Evolutionary conservation across 1,284 basidiomycete genomes (phyloP), one percentile per base, ranked within the genome.

Genomic region (Rhodofomes roseus): DNA sequence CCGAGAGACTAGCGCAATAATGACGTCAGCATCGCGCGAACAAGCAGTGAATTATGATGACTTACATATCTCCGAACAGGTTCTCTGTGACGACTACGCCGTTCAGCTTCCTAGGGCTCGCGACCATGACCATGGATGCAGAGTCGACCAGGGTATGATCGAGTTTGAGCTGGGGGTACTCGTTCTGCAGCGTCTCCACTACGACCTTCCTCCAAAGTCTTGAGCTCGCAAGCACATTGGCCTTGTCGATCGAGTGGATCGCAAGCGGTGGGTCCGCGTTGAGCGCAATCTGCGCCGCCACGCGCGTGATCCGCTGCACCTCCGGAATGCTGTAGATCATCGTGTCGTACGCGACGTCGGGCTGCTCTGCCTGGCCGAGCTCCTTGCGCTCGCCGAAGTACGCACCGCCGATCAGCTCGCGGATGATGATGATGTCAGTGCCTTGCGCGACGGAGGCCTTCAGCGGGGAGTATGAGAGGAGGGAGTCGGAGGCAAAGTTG

Each of bases 321-420:
- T 99, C 97, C 18, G 83, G 73, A 43, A 94, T 88, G 65, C 92
- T 93, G 82, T 99, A 99, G 59, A 91, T 85, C 88, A 94, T 96
- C 50, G 87, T 92, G 73, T 96, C 94, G 85, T 88, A 95, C 16
- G 95, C 94, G 36, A 84, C 80, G 62, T 90, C 81, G 31, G 79
- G 77, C 50, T 86, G 76, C 2, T 85, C 81, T 46, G 78, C 79
- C 29, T 80, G 81, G 54, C 89, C 90, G 69, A 87, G 89, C 76
- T 99, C 96, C 74, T 96, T 90, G 62, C 96, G 92, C 62, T 89
- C 82, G 59, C 97, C 97, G 72, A 98, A 99, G 83, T 99, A 98
- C 63, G 87, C 81, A 57, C 93, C 93, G 48, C 94, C 93, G 71
- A 95, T 95, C 65, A 99, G 87, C 77, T 99, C 96, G 63, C 97